Conservation (phyloP, 2,329 filamentous ascomycete species). For the Aphanocladium album region DNA sequence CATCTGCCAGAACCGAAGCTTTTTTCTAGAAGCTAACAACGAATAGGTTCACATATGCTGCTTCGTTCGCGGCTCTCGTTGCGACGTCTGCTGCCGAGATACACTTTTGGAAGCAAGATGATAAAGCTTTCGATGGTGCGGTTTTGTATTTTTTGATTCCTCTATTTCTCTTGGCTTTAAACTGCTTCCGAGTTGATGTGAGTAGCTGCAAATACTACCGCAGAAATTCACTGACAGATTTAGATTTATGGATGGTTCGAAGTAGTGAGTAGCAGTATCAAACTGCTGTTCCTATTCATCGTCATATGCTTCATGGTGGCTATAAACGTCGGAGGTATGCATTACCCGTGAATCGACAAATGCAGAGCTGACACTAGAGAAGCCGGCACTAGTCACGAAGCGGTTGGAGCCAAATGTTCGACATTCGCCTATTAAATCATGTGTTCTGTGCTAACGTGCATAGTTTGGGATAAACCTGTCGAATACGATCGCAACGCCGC, state of each 20-base stretch:
- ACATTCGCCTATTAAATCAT: background rate
- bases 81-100: constrained; percentile 21
- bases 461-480: constrained; percentile 12
- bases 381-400: background rate
- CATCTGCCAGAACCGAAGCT: background rate
- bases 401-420: background rate
- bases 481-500: constrained; percentile 20
- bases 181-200: constrained; percentile 22
- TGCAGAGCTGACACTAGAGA: background rate
- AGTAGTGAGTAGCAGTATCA: constrained; percentile 21
- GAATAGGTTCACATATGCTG: constrained; percentile 25
- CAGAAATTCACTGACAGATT: background rate
- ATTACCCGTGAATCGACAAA: background rate
- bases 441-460: background rate
- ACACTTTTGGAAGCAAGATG: constrained; percentile 20
- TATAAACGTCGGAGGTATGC: constrained; percentile 14
- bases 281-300: constrained; percentile 22
- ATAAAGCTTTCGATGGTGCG: constrained; percentile 15
- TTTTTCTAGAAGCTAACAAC: background rate
- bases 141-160: constrained; percentile 23
- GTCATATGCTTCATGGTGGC: constrained; percentile 20
- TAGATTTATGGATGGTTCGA: constrained; percentile 27
- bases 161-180: constrained; percentile 18
- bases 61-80: constrained; percentile 23
- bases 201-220: background rate